Percentiles rank a stretch among this genome's conserved stretches.
These are phyloP conservation scores for Melanopsichium pennsylvanicum DNA, from an alignment of 1,284 basidiomycete species.

Conservation along the genomic window DNA sequence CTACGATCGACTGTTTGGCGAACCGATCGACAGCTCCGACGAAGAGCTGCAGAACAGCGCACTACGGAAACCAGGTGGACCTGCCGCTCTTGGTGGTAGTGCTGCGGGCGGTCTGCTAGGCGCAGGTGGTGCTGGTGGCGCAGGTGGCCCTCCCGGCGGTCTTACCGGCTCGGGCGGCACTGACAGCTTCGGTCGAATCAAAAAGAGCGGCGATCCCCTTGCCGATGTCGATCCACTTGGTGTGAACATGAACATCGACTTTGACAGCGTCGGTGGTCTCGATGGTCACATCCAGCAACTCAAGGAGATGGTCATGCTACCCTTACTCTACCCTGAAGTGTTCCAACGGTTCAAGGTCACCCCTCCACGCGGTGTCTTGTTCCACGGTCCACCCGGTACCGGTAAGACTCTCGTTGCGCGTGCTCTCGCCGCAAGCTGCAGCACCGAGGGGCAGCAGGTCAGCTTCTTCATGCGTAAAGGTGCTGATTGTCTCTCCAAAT, in stretches of 20 bases:
- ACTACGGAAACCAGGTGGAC: constrained; percentile 36
- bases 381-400: constrained; percentile 70
- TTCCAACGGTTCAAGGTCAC: constrained; percentile 95
- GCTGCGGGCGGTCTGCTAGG: constrained; percentile 45
- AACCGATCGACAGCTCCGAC: constrained; percentile 58
- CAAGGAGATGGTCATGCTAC: constrained; percentile 98
- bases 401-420: constrained; percentile 72
- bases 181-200: constrained; percentile 47
- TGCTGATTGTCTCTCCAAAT: constrained; percentile 96
- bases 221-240: constrained; percentile 96
- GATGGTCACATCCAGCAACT: constrained; percentile 95
- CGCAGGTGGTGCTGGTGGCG: constrained; percentile 41
- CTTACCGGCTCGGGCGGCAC: constrained; percentile 31
- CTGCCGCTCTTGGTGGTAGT: constrained; percentile 29
- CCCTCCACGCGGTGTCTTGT: constrained; percentile 94
- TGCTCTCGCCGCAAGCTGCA: constrained; percentile 91
- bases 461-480: constrained; percentile 99
- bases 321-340: constrained; percentile 94
- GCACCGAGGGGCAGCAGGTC: constrained; percentile 86
- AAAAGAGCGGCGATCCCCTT: constrained; percentile 71
- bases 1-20: constrained; percentile 61
- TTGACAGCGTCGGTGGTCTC: constrained; percentile 95
- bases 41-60: constrained; percentile 55
- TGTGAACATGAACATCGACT: constrained; percentile 90
- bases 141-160: constrained; percentile 44